Evolutionary conservation across 2,329 filamentous ascomycete genomes (phyloP).

Genomic region (Colletotrichum scovillei): DNA sequence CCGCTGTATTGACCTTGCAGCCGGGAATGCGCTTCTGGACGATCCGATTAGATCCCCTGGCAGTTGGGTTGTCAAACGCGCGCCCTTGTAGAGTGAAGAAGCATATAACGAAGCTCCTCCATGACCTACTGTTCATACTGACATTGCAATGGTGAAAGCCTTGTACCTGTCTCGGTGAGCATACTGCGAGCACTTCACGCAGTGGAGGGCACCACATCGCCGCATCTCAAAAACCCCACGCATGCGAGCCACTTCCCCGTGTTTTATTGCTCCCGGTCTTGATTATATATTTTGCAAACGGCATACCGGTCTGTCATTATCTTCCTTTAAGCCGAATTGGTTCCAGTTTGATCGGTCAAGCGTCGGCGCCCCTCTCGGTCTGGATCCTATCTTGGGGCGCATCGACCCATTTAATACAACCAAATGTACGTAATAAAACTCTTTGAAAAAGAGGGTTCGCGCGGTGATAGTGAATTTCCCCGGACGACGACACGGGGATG

Average conservation of each 20-base stretch:
- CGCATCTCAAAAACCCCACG: background rate
- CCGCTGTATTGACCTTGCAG: background rate
- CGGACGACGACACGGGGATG: background rate
- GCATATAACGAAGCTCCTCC: background rate
- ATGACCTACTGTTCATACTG: background rate
- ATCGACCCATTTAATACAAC: constrained; percentile 15
- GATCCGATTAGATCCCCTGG: background rate
- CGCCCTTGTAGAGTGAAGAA: background rate
- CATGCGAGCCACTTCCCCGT: constrained; percentile 8
- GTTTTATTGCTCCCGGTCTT: background rate
- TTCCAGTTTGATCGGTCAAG: background rate
- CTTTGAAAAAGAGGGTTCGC: constrained; percentile 12
- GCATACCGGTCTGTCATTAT: constrained; percentile 30
- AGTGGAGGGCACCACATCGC: background rate
- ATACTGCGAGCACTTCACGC: background rate
- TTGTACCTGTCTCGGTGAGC: background rate
- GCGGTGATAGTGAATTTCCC: constrained; percentile 25
- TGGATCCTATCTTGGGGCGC: constrained; percentile 27
- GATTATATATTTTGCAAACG: constrained; percentile 4
- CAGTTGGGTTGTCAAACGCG: background rate
- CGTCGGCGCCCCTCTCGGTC: constrained; percentile 24
- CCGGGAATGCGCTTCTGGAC: background rate
- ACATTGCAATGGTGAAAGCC: background rate
- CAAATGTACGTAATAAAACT: constrained; percentile 32
- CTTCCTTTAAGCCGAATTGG: constrained; percentile 6